A percentile compares a stretch with the other conserved stretches of the same genome.
These are phyloP conservation scores for Telopea speciosissima DNA, from an alignment of 177 flowering plant genomes.

Conservation along the genomic window DNA sequence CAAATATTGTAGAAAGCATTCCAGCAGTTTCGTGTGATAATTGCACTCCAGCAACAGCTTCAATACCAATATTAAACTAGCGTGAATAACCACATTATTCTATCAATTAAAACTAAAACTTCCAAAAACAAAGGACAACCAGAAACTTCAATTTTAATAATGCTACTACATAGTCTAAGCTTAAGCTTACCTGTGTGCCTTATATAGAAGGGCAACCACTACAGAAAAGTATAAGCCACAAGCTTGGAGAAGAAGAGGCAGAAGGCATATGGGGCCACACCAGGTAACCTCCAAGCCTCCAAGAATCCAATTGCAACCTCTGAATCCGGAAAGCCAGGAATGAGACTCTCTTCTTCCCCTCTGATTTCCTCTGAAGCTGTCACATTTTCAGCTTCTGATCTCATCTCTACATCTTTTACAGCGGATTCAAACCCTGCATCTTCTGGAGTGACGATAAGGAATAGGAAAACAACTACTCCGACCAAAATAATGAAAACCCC, in stretches of 20 bases:
- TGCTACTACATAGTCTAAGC: too few relatives aligned
- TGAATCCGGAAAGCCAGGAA: constrained; percentile 17
- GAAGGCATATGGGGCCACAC: constrained; percentile 82
- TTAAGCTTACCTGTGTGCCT: constrained; percentile 73
- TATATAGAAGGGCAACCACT: constrained; percentile 95
- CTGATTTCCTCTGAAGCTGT: constrained; percentile 31
- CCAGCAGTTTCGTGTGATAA: constrained; percentile 89
- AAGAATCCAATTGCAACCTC: constrained; percentile 69
- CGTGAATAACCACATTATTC: not conserved
- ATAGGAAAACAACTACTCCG: constrained; percentile 53
- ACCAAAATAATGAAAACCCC: constrained; percentile 52
- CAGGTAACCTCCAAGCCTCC: constrained; percentile 91
- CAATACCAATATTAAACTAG: constrained; percentile 20
- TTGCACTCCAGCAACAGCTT: constrained; percentile 88
- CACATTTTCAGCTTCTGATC: constrained; percentile 19
- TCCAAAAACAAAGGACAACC: too few relatives aligned
- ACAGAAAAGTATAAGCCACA: constrained; percentile 93
- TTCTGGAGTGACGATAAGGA: constrained; percentile 66
- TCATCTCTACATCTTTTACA: constrained; percentile 52
- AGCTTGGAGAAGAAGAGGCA: constrained; percentile 97
- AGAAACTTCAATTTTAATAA: too few relatives aligned
- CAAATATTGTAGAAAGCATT: constrained; percentile 83
- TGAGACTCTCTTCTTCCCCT: constrained; percentile 25
- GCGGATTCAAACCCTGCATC: constrained; percentile 50
- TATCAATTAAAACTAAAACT: too few relatives aligned